phyloP scores from a whole-genome alignment of 2,329 filamentous ascomycete species.

The Teratosphaeria gauchensis region DNA sequence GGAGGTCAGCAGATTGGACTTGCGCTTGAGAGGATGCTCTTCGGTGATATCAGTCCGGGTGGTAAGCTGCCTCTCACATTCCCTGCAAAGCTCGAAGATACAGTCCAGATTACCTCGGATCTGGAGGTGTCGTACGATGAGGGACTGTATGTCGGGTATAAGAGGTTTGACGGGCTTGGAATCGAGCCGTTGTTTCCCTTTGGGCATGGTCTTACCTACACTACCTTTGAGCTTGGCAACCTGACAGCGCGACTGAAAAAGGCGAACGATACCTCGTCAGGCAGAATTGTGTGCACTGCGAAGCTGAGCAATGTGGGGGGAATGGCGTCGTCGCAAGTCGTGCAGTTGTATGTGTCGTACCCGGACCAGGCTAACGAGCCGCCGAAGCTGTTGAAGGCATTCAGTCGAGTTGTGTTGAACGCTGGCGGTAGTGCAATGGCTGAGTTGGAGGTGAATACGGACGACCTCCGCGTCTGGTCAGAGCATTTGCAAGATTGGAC shows the following conservation, averaged over 20 bases:
- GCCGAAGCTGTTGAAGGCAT: not conserved
- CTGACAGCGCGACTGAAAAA: slow-evolving; percentile 36
- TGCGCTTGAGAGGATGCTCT: slow-evolving; percentile 66
- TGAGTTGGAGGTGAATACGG: not conserved
- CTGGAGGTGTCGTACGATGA: slow-evolving; percentile 45
- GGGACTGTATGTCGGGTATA: slow-evolving; percentile 63
- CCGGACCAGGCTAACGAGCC: not conserved
- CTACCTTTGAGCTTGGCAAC: slow-evolving; percentile 56
- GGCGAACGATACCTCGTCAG: slow-evolving; percentile 36
- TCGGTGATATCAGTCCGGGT: slow-evolving; percentile 63
- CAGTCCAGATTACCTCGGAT: slow-evolving; percentile 62
- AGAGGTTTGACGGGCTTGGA: slow-evolving; percentile 56
- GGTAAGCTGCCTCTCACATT: slow-evolving; percentile 68
- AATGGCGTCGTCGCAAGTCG: slow-evolving; percentile 51
- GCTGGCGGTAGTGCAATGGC: not conserved
- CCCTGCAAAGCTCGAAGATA: slow-evolving; percentile 37
- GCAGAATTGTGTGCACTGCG: slow-evolving; percentile 40
- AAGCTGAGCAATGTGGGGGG: slow-evolving; percentile 48
- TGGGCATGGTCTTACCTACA: slow-evolving; percentile 70
- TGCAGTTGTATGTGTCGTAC: slow-evolving; percentile 54
- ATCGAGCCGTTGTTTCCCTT: slow-evolving; percentile 62
- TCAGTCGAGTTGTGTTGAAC: not conserved
- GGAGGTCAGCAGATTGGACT: slow-evolving; percentile 74
- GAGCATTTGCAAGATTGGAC: not conserved
- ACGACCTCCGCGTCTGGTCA: not conserved